Percentiles rank a stretch among this genome's conserved stretches.
Conservation (phyloP, 139 green algal genomes). For the Yamagishiella unicocca region DNA sequence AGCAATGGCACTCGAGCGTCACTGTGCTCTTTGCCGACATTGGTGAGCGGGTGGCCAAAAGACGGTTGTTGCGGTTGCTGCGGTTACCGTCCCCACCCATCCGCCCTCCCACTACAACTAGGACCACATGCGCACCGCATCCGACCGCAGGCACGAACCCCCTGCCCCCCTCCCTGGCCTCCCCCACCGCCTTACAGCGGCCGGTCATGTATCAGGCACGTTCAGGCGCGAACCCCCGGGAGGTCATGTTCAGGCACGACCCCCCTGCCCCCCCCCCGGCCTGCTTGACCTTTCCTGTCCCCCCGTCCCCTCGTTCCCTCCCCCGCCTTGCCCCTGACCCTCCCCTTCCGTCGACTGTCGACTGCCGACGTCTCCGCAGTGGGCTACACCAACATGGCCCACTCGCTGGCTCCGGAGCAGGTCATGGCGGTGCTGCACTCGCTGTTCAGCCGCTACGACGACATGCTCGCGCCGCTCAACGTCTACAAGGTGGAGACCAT, state of each 20-base stretch:
- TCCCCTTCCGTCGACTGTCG: too few species aligned
- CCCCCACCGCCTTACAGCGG: too few species aligned
- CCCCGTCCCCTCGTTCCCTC: not conserved
- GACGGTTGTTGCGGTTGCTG: too few species aligned
- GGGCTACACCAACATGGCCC: slow-evolving; percentile 32
- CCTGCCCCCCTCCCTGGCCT: too few species aligned
- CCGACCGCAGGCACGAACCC: too few species aligned
- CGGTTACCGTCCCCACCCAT: too few species aligned
- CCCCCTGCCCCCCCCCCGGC: not conserved
- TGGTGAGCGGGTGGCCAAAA: not conserved
- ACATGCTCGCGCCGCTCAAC: slow-evolving; percentile 28
- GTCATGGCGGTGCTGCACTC: slow-evolving; percentile 54
- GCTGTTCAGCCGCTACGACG: slow-evolving; percentile 56
- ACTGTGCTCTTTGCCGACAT: slow-evolving; percentile 42
- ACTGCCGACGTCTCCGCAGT: too few species aligned
- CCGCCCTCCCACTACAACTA: too few species aligned
- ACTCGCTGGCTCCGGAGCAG: slow-evolving; percentile 32
- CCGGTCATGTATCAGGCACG: too few species aligned
- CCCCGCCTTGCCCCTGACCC: not conserved
- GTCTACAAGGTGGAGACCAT: slow-evolving; percentile 58
- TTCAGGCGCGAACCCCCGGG: too few species aligned
- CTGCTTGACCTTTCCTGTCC: not conserved
- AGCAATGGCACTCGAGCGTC: slow-evolving; percentile 52
- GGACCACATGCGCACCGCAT: too few species aligned
- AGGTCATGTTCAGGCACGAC: too few species aligned